Evolutionary conservation across 768 basidiomycete genomes (phyloP), one percentile per base, ranked within the genome.

Genomic region (Tricholomella constricta): DNA sequence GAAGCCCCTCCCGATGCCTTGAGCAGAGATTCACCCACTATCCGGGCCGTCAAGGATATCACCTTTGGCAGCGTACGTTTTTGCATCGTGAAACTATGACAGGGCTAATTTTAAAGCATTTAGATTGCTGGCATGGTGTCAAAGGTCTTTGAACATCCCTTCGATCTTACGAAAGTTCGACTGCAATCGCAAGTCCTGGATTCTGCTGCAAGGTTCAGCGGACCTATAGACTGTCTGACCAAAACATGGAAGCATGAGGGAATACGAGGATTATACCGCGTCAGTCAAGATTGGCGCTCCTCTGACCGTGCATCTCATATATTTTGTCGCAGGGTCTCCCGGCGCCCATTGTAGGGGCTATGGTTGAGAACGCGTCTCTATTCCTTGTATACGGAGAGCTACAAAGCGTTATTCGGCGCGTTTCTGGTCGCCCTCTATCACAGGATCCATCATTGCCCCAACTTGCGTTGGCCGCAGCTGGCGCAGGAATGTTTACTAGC

Each of bases 141-240:
- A 9, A 78, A 79, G 60, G 75, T 94, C 14, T 86, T 97, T 57
- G 94, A 96, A 72, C 93, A 97, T 66, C 96, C 96, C 1, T 94
- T 96, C 63, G 95, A 98, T 70, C 81, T 98, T 31, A 89, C 93
- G 51, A 98, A 97, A 74, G 95, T 97, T 53, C 83, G 95, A 44
- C 78, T 98, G 37, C 96, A 98, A 69, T 83, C 91, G 1, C 96
- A 98, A 64, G 86, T 95, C 11, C 77, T 95, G 19, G 67, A 70
- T 51, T 54, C 64, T 19, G 52, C 63, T 15, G 61, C 71, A 45
- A 81, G 85, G 15, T 98, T 94, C 72, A 84, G 75, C 12, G 95
- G 95, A 0, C 94, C 95, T 0, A 61, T 93, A 54, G 91, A 98
- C 70, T 96, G 94, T 68, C 79, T 98, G 52, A 72, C 73, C 42